phyloP scores from a whole-genome alignment of 1,284 basidiomycete species.

The Boletus mariae region DNA sequence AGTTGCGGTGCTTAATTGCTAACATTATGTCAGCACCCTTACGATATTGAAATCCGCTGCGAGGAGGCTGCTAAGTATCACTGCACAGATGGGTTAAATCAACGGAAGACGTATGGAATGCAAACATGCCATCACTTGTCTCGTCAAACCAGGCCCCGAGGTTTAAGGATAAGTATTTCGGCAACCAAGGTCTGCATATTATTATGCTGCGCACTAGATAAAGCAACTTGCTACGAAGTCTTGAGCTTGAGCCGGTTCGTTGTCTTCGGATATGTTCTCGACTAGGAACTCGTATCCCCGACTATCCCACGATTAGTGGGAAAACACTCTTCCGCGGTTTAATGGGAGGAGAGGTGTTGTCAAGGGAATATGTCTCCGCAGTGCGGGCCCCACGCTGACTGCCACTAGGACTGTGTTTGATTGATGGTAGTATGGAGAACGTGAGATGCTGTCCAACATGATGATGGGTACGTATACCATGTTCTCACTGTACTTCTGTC shows the following conservation, averaged over 20 bases:
- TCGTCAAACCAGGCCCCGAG: background rate
- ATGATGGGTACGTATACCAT: no score
- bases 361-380: no score
- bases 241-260: background rate
- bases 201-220: background rate
- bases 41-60: no score
- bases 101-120: background rate
- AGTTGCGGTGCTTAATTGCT: background rate
- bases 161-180: background rate
- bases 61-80: no score
- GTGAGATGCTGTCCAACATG: no score
- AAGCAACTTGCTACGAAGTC: background rate
- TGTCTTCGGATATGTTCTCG: background rate
- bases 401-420: no score
- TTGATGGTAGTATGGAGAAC: no score
- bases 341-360: no score
- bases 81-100: no score
- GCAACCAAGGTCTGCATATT: background rate
- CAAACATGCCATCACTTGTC: background rate
- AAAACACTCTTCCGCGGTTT: background rate
- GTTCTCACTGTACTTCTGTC: no score
- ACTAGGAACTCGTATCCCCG: background rate
- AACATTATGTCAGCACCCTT: background rate
- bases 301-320: background rate
- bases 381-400: no score